Percentiles rank a stretch among this genome's conserved stretches.
These are phyloP conservation scores for Rhizopus arrhizus DNA, from an alignment of 371 early-diverging fungal genomes.

Conservation along the genomic window DNA sequence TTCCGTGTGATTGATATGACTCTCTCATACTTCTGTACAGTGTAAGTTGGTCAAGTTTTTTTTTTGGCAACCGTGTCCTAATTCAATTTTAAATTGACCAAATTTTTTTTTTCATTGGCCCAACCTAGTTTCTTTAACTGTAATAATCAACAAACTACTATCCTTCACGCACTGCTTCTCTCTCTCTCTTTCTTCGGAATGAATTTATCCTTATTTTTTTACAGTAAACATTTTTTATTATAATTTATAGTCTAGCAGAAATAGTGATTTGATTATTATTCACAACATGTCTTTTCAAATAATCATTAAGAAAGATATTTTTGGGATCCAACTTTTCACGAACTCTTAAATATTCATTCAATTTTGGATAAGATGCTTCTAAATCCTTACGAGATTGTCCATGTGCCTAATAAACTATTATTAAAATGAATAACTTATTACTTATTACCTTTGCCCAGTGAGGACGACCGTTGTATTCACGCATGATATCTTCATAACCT, in stretches of 20 bases:
- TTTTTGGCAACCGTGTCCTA: no score
- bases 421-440: background rate
- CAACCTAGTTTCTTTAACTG: no score
- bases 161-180: no score
- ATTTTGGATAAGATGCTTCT: constrained; percentile 64
- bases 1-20: no score
- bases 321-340: constrained; percentile 70
- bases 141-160: no score
- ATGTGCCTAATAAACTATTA: constrained; percentile 51
- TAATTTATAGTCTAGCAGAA: background rate
- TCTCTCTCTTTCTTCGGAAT: no score
- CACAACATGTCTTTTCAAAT: constrained; percentile 69
- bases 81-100: no score
- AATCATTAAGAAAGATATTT: constrained; percentile 76
- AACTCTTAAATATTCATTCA: constrained; percentile 62
- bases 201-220: background rate
- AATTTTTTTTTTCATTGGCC: no score
- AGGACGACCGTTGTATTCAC: constrained; percentile 71
- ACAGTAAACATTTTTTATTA: background rate
- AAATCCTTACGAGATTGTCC: constrained; percentile 60
- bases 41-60: no score
- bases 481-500: constrained; percentile 80
- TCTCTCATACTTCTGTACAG: no score
- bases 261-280: background rate
- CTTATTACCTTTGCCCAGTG: constrained; percentile 81